A percentile compares a stretch with the other conserved stretches of the same genome.
phyloP scores from a whole-genome alignment of 345 rosid species.

The Zanthoxylum bungeanum region DNA sequence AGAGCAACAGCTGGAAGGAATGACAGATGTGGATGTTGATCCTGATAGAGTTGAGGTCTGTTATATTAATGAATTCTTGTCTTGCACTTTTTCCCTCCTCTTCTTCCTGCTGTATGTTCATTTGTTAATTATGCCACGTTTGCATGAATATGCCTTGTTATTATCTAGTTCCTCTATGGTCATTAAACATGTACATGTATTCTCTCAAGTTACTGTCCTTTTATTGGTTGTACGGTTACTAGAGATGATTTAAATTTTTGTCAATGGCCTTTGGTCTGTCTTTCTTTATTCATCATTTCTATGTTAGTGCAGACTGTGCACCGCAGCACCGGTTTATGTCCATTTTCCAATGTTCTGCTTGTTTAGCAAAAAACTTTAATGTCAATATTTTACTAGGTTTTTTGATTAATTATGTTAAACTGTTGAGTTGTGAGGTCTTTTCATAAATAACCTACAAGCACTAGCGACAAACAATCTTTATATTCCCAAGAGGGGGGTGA shows the following conservation, averaged over 20 bases:
- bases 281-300: not conserved
- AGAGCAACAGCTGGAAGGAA: constrained; percentile 65
- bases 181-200: not conserved
- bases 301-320: not conserved
- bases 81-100: not conserved
- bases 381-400: not conserved
- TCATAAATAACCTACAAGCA: too few relatives aligned
- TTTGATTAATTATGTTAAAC: too few relatives aligned
- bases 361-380: not conserved
- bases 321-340: not conserved
- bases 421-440: not conserved
- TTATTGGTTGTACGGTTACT: too few relatives aligned
- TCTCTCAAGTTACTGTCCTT: not conserved
- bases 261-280: not conserved
- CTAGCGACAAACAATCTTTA: too few relatives aligned
- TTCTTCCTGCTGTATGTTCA: not conserved
- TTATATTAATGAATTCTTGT: not conserved
- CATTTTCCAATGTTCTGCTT: not conserved
- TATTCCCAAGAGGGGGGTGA: too few relatives aligned
- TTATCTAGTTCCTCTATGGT: not conserved
- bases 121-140: not conserved
- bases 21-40: constrained; percentile 55
- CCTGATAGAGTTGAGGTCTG: constrained; percentile 81
- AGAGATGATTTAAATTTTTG: too few relatives aligned
- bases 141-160: not conserved